Percentiles rank a stretch among this genome's conserved stretches.
These are phyloP conservation scores for Leccinum obscurum DNA, from an alignment of 768 basidiomycete genomes.

Conservation along the genomic window DNA sequence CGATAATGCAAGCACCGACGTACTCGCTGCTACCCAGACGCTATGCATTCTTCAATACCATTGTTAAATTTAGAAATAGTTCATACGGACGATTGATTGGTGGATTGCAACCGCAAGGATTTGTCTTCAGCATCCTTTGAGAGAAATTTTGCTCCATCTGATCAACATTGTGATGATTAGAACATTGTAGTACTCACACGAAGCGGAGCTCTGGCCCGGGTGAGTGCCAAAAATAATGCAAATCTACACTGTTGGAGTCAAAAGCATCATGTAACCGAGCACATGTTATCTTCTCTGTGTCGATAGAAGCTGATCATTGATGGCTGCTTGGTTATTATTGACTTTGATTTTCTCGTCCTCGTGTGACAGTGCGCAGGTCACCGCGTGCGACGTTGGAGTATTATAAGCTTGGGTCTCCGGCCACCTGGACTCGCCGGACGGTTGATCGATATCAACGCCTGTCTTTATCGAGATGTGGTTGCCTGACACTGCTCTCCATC, in stretches of 20 bases:
- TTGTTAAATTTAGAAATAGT: slow-evolving; percentile 37
- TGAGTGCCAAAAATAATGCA: slow-evolving; percentile 75
- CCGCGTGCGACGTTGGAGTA: not conserved
- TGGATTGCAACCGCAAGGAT: slow-evolving; percentile 59
- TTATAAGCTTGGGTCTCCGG: not conserved
- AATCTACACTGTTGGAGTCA: slow-evolving; percentile 48
- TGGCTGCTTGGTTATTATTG: not conserved
- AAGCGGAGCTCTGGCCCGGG: slow-evolving; percentile 62
- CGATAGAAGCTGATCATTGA: no score
- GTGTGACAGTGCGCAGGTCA: not conserved
- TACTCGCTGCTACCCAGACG: slow-evolving; percentile 86
- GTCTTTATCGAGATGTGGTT: not conserved
- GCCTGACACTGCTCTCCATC: slow-evolving; percentile 19
- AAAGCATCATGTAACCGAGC: slow-evolving; percentile 40
- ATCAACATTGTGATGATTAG: not conserved
- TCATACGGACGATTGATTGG: slow-evolving; percentile 52
- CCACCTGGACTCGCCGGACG: not conserved
- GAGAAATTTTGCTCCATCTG: slow-evolving; percentile 32
- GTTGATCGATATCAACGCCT: not conserved
- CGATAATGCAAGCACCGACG: slow-evolving; percentile 59
- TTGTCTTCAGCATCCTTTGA: slow-evolving; percentile 47
- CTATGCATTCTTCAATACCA: slow-evolving; percentile 79
- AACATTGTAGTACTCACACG: slow-evolving; percentile 54
- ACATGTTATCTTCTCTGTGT: slow-evolving; percentile 56
- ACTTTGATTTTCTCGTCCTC: not conserved